Conservation (phyloP, 2,329 filamentous ascomycete species). For the Ambrosiella cleistominuta region DNA sequence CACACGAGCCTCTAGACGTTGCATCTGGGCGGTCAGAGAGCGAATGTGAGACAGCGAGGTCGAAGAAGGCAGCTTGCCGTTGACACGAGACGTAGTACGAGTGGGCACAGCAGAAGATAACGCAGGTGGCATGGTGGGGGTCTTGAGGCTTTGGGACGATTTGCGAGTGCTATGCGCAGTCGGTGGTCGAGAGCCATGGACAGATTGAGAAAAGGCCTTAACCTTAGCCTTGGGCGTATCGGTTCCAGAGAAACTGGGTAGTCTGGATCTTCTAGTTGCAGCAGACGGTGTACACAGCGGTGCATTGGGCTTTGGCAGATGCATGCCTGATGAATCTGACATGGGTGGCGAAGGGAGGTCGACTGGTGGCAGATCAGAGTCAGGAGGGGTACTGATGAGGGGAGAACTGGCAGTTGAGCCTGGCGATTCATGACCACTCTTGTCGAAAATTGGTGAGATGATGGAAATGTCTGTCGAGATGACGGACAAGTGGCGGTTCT, state of each 20-base stretch:
- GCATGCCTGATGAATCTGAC: constrained; percentile 59
- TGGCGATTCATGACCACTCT: constrained; percentile 49
- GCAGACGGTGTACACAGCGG: constrained; percentile 22
- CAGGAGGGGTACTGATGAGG: constrained; percentile 73
- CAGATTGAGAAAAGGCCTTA: constrained; percentile 23
- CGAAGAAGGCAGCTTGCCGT: constrained; percentile 34
- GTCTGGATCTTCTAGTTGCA: constrained; percentile 21
- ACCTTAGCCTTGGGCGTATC: constrained; percentile 41
- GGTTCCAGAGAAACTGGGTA: constrained; percentile 32
- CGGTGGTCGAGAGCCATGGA: constrained; percentile 15
- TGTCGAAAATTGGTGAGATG: constrained; percentile 54
- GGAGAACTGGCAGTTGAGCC: constrained; percentile 77
- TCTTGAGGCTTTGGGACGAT: constrained; percentile 9
- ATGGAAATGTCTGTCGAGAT: constrained; percentile 46
- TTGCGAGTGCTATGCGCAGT: constrained; percentile 17
- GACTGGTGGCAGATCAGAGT: constrained; percentile 43
- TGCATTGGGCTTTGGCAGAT: constrained; percentile 21
- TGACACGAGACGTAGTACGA: constrained; percentile 30
- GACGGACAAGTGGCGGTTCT: constrained; percentile 37
- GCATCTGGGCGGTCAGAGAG: constrained; percentile 88
- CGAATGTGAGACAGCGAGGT: constrained; percentile 83
- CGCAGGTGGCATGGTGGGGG: constrained; percentile 11
- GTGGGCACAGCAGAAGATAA: constrained; percentile 24
- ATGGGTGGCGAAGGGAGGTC: constrained; percentile 89
- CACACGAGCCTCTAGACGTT: constrained; percentile 83